Base-by-base conservation (phyloP, 192 early-diverging fungal genomes). In the Paraglomus occultum region DNA sequence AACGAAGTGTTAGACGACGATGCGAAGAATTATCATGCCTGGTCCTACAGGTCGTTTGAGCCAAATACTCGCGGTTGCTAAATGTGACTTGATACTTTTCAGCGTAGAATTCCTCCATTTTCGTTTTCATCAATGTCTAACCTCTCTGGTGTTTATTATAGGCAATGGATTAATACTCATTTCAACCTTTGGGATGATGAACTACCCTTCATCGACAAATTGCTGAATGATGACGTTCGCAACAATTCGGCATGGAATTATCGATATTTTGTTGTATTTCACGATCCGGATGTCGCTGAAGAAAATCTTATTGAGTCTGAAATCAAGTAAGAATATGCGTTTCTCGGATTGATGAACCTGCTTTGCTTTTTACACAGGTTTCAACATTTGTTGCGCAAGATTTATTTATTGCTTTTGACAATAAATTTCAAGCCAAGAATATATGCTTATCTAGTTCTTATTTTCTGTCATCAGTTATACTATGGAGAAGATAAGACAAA, bases 201-300 rank as follows among this genome's bases (percentile, higher is more conserved):
- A 76, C 70, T 95, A 31, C 57, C 40, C 8, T 95, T 91, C 73
- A 76, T 91, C 2, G 82, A 94, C n/a, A 76, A 84, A 5, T 74
- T 92, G 71, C 67, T 99, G 39, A 78, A 82, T 18, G 71, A 86
- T 51, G 98, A 99, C 76, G 82, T 97, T 11, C 81, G 96, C 51
- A 98, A 99, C 80, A 99, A 99, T 75, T 98, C 95, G 44, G 96
- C 95, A 0, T 98, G 96, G 98, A 99, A 97, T 77, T 93, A 99
- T 67, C 87, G 98, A 18, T 96, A 84, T 75, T 99, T 90, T 89
- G 82, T 86, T 4, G 64, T 88, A 2, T 84, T 84, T 38, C 58
- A 71, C 50, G 72, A 74, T 73, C 70, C 76, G 3, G 60, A 51
- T 10, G 51, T 57, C 6, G 48, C 81, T 42, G 71, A 73, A 6